Conservation (phyloP, 192 early-diverging fungal genomes). For the Coemansia sp. region DNA sequence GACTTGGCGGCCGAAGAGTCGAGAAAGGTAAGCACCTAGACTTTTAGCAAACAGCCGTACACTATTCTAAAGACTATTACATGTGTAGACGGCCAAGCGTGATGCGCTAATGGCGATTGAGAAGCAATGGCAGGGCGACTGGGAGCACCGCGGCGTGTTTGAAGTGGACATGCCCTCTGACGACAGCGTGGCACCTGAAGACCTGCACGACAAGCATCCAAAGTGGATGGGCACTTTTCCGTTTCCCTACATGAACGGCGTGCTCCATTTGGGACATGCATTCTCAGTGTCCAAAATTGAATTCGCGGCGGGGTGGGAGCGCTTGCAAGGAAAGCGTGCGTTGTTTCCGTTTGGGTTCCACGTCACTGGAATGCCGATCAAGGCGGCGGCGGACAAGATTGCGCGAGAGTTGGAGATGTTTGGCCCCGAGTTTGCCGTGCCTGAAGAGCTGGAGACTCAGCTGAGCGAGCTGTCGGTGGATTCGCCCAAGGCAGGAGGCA, state of each 20-base stretch:
- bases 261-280: slow-evolving; percentile 91
- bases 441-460: slow-evolving; percentile 17
- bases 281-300: slow-evolving; percentile 96
- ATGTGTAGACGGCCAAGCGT: slow-evolving; percentile 66
- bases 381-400: slow-evolving; percentile 65
- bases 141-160: slow-evolving; percentile 76
- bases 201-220: slow-evolving; percentile 65
- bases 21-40: slow-evolving; percentile 3
- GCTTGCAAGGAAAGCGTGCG: slow-evolving; percentile 87
- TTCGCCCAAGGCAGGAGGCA: slow-evolving; percentile 45
- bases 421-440: slow-evolving; percentile 50
- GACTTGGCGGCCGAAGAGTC: slow-evolving; percentile 25
- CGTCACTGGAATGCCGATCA: slow-evolving; percentile 99
- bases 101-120: slow-evolving; percentile 79
- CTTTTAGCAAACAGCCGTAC: too few relatives aligned
- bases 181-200: slow-evolving; percentile 55
- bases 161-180: slow-evolving; percentile 82
- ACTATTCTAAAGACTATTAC: neutral
- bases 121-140: slow-evolving; percentile 69
- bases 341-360: slow-evolving; percentile 98
- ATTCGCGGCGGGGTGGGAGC: slow-evolving; percentile 92
- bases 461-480: slow-evolving; percentile 54
- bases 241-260: slow-evolving; percentile 96
- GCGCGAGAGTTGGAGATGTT: slow-evolving; percentile 54
- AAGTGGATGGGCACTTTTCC: slow-evolving; percentile 96